A percentile compares a stretch with the other conserved stretches of the same genome.
Conservation (phyloP, 2,329 filamentous ascomycete genomes). For the Colletotrichum viniferum region DNA sequence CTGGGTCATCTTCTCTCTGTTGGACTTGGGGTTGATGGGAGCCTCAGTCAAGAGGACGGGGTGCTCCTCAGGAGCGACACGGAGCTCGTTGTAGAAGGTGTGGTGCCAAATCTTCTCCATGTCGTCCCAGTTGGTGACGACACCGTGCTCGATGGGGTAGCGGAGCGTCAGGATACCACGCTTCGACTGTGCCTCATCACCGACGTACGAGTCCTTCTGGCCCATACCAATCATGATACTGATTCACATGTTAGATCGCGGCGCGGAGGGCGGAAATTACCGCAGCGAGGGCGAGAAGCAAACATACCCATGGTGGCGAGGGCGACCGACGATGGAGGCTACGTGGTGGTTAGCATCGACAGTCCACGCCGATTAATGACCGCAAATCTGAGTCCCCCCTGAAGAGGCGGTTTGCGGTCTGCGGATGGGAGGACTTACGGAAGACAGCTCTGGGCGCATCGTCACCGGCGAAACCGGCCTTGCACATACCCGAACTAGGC, state of each 20-base stretch:
- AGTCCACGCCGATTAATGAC: background rate
- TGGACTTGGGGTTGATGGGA: conserved; percentile 99
- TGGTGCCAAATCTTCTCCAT: conserved; percentile 99
- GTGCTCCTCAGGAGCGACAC: conserved; percentile 99
- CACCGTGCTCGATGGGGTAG: conserved; percentile 99
- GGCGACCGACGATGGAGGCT: conserved; percentile 99
- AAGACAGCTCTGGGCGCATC: conserved; percentile 99
- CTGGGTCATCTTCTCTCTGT: conserved; percentile 99
- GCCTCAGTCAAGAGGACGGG: conserved; percentile 98
- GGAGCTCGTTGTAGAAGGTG: conserved; percentile 99
- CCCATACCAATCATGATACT: conserved; percentile 99
- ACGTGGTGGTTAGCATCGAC: conserved; percentile 38
- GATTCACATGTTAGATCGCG: conserved; percentile 35
- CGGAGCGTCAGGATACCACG: conserved; percentile 99
- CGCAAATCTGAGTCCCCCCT: background rate
- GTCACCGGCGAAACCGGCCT: conserved; percentile 99
- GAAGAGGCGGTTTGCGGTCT: conserved; percentile 5
- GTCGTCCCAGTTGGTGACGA: conserved; percentile 99
- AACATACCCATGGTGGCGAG: conserved; percentile 98
- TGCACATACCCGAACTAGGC: conserved; percentile 99
- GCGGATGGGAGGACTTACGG: conserved; percentile 75
- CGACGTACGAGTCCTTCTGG: conserved; percentile 99
- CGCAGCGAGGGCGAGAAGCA: conserved; percentile 6
- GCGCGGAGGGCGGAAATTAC: conserved; percentile 8
- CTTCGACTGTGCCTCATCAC: conserved; percentile 99